Conservation (phyloP, 148 eudicot species). For the Heliamphora exappendiculata region DNA sequence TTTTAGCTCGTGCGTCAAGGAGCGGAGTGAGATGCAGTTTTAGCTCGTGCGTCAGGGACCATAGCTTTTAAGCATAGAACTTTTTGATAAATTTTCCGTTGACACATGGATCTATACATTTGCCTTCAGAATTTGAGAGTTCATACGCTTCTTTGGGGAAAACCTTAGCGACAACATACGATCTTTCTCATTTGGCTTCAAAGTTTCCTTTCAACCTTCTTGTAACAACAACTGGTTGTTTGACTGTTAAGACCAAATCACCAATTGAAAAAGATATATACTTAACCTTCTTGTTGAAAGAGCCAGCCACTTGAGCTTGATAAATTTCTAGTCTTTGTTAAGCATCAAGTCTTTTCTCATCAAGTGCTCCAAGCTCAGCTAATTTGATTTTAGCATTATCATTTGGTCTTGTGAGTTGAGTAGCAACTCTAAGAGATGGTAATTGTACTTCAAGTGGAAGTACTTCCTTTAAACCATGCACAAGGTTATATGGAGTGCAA, state of each 20-base stretch:
- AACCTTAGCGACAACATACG: neutral
- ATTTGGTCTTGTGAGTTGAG: neutral
- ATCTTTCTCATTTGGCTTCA: neutral
- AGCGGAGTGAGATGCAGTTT: too few species aligned
- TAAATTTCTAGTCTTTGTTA: neutral
- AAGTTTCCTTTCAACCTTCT: neutral
- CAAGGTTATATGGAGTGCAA: neutral
- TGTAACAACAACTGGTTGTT: neutral
- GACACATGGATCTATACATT: neutral
- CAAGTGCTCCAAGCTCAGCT: conserved; percentile 3
- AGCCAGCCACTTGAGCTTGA: neutral
- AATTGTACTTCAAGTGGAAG: neutral
- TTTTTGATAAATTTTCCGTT: neutral
- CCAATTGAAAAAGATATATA: neutral
- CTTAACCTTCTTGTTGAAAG: neutral
- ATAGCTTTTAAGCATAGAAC: neutral
- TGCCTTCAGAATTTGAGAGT: neutral
- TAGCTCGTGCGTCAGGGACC: neutral
- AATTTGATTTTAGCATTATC: conserved; percentile 2
- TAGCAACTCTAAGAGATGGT: neutral
- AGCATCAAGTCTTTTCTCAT: neutral
- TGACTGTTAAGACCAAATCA: neutral
- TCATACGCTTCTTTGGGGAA: conserved; percentile 1
- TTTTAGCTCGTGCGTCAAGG: too few species aligned
- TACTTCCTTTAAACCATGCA: neutral